Conservation (phyloP, 1,284 basidiomycete genomes). For the Hymenochaete sp. region DNA sequence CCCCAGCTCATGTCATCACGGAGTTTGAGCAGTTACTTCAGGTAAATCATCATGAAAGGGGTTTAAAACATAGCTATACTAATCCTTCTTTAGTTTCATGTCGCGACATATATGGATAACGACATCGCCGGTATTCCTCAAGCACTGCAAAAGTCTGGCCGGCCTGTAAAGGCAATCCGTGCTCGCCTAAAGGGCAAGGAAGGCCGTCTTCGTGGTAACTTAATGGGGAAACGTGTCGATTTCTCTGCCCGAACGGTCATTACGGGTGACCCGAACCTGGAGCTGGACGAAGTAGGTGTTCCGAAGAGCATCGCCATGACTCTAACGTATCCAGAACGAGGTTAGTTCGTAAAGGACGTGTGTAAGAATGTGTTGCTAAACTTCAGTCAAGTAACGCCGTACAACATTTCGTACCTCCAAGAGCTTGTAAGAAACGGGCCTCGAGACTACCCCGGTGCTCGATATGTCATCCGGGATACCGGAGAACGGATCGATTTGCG, state of each 20-base stretch:
- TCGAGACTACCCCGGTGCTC: conserved; percentile 90
- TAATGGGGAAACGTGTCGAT: conserved; percentile 99
- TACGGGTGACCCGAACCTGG: conserved; percentile 96
- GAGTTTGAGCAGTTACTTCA: conserved; percentile 96
- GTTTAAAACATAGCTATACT: conserved; percentile 9
- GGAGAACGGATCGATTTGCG: conserved; percentile 96
- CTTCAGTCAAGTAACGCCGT: conserved; percentile 74
- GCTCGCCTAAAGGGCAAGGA: conserved; percentile 98
- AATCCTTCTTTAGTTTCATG: conserved; percentile 67
- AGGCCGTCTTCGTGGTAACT: conserved; percentile 92
- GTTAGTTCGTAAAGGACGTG: conserved; percentile 34
- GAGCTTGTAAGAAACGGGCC: conserved; percentile 97
- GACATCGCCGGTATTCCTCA: conserved; percentile 98
- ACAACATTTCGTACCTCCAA: conserved; percentile 93
- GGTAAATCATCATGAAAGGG: conserved; percentile 33
- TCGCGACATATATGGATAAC: conserved; percentile 99
- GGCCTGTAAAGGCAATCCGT: conserved; percentile 97
- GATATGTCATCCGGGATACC: conserved; percentile 96
- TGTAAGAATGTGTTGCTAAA: neutral
- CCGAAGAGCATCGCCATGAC: conserved; percentile 98
- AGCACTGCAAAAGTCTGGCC: conserved; percentile 93
- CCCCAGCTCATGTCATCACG: conserved; percentile 90
- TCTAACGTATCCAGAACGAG: conserved; percentile 94
- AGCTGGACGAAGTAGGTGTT: conserved; percentile 96
- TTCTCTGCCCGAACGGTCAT: conserved; percentile 99